Evolutionary conservation across 768 basidiomycete genomes (phyloP), one percentile per base, ranked within the genome.

Genomic region (Candolleomyces efflorescens): DNA sequence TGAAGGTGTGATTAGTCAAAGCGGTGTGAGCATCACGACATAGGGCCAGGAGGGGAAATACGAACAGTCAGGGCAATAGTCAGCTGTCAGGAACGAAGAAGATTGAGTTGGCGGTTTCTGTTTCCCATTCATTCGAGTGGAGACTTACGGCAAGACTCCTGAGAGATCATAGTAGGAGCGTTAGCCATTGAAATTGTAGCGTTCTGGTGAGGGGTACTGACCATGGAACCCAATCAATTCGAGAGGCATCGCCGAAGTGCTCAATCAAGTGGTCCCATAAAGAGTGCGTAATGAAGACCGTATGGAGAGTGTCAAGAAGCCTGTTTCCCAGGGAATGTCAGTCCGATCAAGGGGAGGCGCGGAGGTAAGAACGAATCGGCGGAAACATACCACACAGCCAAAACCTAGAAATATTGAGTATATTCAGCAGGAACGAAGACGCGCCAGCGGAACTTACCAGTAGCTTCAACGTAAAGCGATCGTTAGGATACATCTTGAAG

Each of bases 241-340:
- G 55, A 1, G 59, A 58, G 2, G 50, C 7, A 7, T 64, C 24
- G 2, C 73, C 75, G 58, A 70, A 76, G 38, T 71, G 56, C 0
- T 51, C 53, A 24, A 78, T 74, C 5, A 77, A 56, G 57, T 75
- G 76, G 27, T 73, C 63, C 75, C 77, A 80, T 11, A 76, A 58
- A 3, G 74, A 67, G 3, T 65, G 59, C 70, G 74, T 75, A 24
- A 78, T 73, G 55, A 75, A 68, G 13, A 59, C 60, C 0, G 75
- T 77, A 58, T 79, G 78, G 0, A 63, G 60, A 6, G 67, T 67
- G 55, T 79, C 78, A 17, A 75, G 66, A 10, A 71, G 6, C 75
- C 76, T 78, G 52, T 20, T 3, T 9, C 20, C 27, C 20, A 36
- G n/a, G 49, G 27, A 11, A 18, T 20, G 46, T 24, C 45, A 37